Evolutionary conservation across 1,284 basidiomycete species (phyloP).

Genomic region (Naganishia cerealis): DNA sequence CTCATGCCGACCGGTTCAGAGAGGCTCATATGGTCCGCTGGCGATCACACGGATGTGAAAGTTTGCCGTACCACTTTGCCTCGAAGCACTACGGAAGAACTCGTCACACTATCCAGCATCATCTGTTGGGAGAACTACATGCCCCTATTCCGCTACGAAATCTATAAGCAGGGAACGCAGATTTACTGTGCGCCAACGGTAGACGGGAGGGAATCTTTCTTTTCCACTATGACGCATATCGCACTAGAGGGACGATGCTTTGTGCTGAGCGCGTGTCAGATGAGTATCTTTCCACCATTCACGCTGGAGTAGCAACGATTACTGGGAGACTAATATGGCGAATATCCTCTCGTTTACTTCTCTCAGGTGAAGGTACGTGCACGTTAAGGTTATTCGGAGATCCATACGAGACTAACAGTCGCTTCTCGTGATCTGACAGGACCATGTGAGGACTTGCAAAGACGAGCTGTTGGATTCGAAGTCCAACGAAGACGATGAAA

Average conservation of each 20-base stretch:
- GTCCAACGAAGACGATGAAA: conserved; percentile 19
- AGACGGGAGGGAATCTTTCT: conserved; percentile 66
- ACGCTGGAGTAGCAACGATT: neutral
- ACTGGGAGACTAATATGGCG: neutral
- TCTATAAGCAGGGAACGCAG: conserved; percentile 47
- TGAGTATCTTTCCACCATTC: conserved; percentile 5
- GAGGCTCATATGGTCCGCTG: conserved; percentile 68
- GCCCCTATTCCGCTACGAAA: conserved; percentile 59
- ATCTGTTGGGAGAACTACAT: conserved; percentile 80
- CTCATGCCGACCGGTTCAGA: conserved; percentile 70
- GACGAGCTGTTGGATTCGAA: conserved; percentile 3
- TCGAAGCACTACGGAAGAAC: conserved; percentile 36
- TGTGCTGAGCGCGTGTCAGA: conserved; percentile 52
- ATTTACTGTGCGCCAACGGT: conserved; percentile 58
- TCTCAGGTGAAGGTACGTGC: conserved; percentile 18
- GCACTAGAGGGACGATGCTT: conserved; percentile 75
- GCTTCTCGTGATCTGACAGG: neutral
- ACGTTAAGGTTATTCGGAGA: neutral
- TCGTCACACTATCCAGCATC: conserved; percentile 60
- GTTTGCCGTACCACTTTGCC: conserved; percentile 47
- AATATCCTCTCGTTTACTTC: conserved; percentile 8
- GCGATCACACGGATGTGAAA: conserved; percentile 46
- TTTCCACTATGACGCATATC: conserved; percentile 68
- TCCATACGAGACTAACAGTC: neutral
- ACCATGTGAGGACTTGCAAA: conserved; percentile 14